These are phyloP conservation scores for Aspergillus neotritici DNA, from an alignment of 2,329 filamentous ascomycete genomes.

Conservation along the genomic window DNA sequence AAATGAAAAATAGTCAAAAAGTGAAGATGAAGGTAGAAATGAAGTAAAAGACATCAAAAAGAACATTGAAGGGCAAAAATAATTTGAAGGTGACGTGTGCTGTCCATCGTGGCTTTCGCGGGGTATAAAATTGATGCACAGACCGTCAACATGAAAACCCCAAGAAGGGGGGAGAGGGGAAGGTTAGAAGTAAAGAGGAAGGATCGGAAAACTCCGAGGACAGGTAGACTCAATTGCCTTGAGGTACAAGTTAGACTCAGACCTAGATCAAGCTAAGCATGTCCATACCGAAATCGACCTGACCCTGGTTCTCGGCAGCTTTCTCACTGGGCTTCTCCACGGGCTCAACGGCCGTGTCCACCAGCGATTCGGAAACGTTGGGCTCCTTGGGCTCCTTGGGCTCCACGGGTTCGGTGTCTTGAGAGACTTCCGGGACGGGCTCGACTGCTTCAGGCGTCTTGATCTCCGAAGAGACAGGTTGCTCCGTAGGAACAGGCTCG, in stretches of 20 bases:
- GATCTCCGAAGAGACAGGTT: not conserved
- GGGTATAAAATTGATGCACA: not conserved
- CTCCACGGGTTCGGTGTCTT: not conserved
- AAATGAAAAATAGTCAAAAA: slow-evolving; percentile 5
- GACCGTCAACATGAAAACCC: too few relatives aligned
- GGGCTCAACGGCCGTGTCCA: slow-evolving; percentile 7
- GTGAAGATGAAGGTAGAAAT: slow-evolving; percentile 1
- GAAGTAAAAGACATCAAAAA: not conserved
- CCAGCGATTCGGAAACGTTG: not conserved
- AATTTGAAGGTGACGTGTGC: slow-evolving; percentile 1
- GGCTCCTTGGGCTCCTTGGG: not conserved
- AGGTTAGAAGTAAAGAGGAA: too few relatives aligned
- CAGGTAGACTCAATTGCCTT: not conserved
- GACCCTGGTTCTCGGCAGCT: slow-evolving; percentile 1
- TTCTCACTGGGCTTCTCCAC: slow-evolving; percentile 8
- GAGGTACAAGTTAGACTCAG: not conserved
- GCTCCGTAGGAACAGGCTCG: slow-evolving; percentile 1
- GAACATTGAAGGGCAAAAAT: slow-evolving; percentile 4
- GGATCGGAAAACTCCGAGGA: too few relatives aligned
- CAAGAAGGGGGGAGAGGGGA: too few relatives aligned
- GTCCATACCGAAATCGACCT: not conserved
- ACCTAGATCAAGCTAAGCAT: not conserved
- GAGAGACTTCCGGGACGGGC: not conserved
- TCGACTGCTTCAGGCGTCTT: not conserved
- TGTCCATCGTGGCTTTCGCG: not conserved